Percentiles rank a stretch among this genome's conserved stretches.
Conservation (phyloP, 768 basidiomycete genomes). For the Auriculariales sp. region DNA sequence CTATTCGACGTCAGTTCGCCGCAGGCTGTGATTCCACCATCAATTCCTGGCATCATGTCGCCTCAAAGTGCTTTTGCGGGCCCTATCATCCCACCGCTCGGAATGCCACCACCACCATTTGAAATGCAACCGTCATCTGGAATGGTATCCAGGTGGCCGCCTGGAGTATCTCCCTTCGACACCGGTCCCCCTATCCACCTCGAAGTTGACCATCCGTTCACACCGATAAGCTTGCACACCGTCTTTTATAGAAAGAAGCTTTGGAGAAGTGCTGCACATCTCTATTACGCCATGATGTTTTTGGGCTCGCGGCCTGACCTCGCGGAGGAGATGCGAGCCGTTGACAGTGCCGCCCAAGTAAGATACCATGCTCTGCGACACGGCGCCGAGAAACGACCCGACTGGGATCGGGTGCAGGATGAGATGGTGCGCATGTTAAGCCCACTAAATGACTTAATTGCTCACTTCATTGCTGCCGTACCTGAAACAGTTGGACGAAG, state of each 20-base stretch:
- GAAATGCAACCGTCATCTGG: too few relatives aligned
- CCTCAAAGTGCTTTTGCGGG: too few relatives aligned
- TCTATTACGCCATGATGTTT: conserved; percentile 68
- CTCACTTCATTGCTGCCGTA: neutral
- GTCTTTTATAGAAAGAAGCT: conserved; percentile 37
- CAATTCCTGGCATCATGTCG: too few relatives aligned
- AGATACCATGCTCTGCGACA: neutral
- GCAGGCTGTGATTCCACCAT: too few relatives aligned
- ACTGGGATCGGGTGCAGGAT: conserved; percentile 43
- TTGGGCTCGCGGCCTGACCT: conserved; percentile 32
- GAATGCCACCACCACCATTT: too few relatives aligned
- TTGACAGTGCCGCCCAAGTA: conserved; percentile 37
- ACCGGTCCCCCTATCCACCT: conserved; percentile 15
- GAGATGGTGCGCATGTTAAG: conserved; percentile 22
- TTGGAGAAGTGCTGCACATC: conserved; percentile 59
- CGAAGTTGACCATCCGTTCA: conserved; percentile 20
- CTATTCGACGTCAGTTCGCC: too few relatives aligned
- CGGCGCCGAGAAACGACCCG: conserved; percentile 27
- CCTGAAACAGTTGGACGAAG: conserved; percentile 48
- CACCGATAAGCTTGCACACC: conserved; percentile 52
- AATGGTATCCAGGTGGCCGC: too few relatives aligned
- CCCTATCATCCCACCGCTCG: too few relatives aligned
- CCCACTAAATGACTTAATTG: conserved; percentile 1
- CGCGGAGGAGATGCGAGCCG: conserved; percentile 46
- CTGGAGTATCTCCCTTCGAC: too few relatives aligned